These are phyloP conservation scores for Ogataea degrootiae DNA, from an alignment of 805 yeast species.

Conservation along the genomic window DNA sequence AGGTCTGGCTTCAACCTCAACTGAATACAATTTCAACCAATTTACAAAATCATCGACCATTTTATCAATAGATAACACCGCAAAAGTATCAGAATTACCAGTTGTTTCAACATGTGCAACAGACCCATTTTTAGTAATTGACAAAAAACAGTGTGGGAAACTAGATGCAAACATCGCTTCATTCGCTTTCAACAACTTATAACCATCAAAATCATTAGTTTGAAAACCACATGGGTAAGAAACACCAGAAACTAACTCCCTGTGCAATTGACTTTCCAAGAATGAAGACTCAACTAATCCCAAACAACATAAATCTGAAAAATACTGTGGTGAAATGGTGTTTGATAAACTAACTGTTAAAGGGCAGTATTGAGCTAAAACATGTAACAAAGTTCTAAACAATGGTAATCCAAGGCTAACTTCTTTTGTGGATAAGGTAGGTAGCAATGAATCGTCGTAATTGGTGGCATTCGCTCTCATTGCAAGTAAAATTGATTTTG, in stretches of 20 bases:
- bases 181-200: conserved; percentile 32
- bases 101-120: conserved; percentile 45
- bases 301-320: conserved; percentile 42
- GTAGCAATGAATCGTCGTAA: conserved; percentile 18
- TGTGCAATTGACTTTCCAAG: conserved; percentile 44
- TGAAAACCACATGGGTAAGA: conserved; percentile 47
- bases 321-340: conserved; percentile 47
- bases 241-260: conserved; percentile 47
- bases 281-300: conserved; percentile 40
- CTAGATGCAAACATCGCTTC: conserved; percentile 43
- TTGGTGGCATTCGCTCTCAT: conserved; percentile 36
- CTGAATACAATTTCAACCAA: background rate
- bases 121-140: conserved; percentile 43
- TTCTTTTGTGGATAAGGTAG: conserved; percentile 19
- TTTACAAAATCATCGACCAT: background rate
- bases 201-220: conserved; percentile 9
- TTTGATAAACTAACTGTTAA: conserved; percentile 42
- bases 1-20: background rate
- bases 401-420: conserved; percentile 37
- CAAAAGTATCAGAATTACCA: conserved; percentile 48
- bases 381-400: conserved; percentile 35
- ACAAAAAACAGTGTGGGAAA: conserved; percentile 43
- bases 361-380: conserved; percentile 39
- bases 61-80: conserved; percentile 30
- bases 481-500: conserved; percentile 25